Percentiles rank a stretch among this genome's conserved stretches.
phyloP scores from a whole-genome alignment of 208 protist species.

The Trypanosoma theileri region DNA sequence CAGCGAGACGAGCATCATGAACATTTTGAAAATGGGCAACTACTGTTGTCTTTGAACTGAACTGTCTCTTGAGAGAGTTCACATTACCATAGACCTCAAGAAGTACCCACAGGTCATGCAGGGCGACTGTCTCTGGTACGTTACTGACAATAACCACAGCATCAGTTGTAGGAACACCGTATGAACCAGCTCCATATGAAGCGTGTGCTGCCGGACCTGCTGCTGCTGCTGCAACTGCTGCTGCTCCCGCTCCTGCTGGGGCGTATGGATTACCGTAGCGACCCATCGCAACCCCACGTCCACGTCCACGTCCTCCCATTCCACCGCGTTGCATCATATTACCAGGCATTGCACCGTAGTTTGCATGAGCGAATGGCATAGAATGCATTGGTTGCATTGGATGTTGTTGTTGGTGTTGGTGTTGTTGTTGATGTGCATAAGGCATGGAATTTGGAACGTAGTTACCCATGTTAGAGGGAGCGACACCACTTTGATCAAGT shows the following conservation, averaged over 20 bases:
- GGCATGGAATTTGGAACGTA: conserved; percentile 20
- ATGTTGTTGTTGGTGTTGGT: conserved; percentile 15
- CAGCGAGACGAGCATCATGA: conserved; percentile 59
- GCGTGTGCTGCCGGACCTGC: neutral
- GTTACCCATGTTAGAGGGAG: conserved; percentile 10
- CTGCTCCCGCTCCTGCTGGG: conserved; percentile 6
- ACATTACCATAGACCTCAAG: conserved; percentile 91
- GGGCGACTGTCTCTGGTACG: conserved; percentile 58
- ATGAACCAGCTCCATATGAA: conserved; percentile 7
- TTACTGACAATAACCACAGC: conserved; percentile 67
- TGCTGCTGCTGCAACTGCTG: conserved; percentile 7
- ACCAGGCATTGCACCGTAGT: conserved; percentile 28
- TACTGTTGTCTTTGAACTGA: conserved; percentile 68
- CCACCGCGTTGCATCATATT: conserved; percentile 17
- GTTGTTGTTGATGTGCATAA: conserved; percentile 28
- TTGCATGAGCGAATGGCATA: conserved; percentile 26
- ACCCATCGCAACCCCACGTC: conserved; percentile 21
- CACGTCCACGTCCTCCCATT: conserved; percentile 29
- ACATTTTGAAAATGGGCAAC: conserved; percentile 81
- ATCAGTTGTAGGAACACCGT: conserved; percentile 24
- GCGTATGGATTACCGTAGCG: conserved; percentile 22
- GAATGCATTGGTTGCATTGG: conserved; percentile 8
- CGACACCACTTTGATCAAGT: conserved; percentile 12
- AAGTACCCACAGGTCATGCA: conserved; percentile 85
- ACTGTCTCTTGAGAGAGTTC: conserved; percentile 78